Evolutionary conservation across 192 early-diverging fungal genomes (phyloP).

Genomic region (Coemansia sp.): DNA sequence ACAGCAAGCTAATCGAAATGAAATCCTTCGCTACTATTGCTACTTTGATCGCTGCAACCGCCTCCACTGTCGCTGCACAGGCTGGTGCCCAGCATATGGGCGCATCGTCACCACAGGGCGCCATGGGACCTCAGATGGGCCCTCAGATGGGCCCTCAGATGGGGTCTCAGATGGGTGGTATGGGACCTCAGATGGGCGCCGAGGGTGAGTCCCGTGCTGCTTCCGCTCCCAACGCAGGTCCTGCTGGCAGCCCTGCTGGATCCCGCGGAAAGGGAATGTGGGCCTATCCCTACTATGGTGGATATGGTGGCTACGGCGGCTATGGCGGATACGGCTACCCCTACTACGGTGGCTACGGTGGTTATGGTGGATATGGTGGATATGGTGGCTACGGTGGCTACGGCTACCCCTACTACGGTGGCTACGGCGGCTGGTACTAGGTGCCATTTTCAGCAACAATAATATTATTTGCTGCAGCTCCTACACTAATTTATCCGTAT

Average conservation of each 20-base stretch:
- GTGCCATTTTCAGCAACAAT: background rate
- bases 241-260: conserved; percentile 52
- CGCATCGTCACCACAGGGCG: conserved; percentile 23
- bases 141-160: conserved; percentile 14
- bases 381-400: conserved; percentile 32
- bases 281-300: conserved; percentile 47
- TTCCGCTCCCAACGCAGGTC: conserved; percentile 28
- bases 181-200: conserved; percentile 24
- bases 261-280: conserved; percentile 51
- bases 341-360: conserved; percentile 29
- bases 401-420: conserved; percentile 23
- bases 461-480: background rate
- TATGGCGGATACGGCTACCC: conserved; percentile 34
- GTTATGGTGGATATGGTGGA: conserved; percentile 22
- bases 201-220: conserved; percentile 24
- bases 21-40: conserved; percentile 34
- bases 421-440: conserved; percentile 27
- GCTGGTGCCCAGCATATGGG: conserved; percentile 27
- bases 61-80: conserved; percentile 37
- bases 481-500: background rate
- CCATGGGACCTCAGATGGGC: conserved; percentile 31
- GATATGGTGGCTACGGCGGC: conserved; percentile 29
- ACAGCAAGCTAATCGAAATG: conserved; percentile 12
- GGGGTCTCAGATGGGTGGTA: conserved; percentile 16
- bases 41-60: conserved; percentile 26